A percentile compares a stretch with the other conserved stretches of the same genome.
Evolutionary conservation across 257 asterid species (phyloP).

Genomic region (Eucommia ulmoides): DNA sequence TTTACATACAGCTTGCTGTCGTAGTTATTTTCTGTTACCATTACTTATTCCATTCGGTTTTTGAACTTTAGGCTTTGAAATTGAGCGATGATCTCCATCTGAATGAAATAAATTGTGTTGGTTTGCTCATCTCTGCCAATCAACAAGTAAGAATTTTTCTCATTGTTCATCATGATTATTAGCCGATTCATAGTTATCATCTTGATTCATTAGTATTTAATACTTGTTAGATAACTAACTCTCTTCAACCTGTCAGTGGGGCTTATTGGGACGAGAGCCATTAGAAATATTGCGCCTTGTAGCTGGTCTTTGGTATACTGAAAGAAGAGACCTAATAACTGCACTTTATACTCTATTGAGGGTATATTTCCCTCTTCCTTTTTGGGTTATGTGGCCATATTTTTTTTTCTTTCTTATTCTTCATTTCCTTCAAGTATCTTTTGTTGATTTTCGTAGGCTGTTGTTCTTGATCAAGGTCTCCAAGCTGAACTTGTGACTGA

Average conservation of each 20-base stretch:
- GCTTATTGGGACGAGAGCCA: conserved; percentile 80
- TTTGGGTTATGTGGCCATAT: background rate
- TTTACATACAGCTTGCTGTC: too few relatives aligned
- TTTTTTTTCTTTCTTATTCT: background rate
- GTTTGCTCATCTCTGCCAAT: conserved; percentile 72
- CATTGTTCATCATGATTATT: conserved; percentile 1
- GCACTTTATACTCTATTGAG: conserved; percentile 63
- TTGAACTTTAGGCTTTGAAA: conserved; percentile 54
- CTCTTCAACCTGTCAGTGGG: conserved; percentile 50
- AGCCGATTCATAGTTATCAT: background rate
- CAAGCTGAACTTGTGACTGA: conserved; percentile 72
- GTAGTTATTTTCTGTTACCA: too few relatives aligned
- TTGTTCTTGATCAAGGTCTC: conserved; percentile 81
- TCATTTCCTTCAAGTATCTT: conserved; percentile 1
- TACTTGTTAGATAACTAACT: conserved; percentile 8
- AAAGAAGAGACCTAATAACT: conserved; percentile 83
- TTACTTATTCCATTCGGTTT: background rate
- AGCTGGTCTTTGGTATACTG: conserved; percentile 92
- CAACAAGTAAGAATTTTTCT: conserved; percentile 57
- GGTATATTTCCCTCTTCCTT: conserved; percentile 36
- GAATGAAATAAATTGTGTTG: conserved; percentile 79
- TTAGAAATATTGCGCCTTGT: conserved; percentile 77
- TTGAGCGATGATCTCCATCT: conserved; percentile 95
- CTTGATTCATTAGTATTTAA: background rate
- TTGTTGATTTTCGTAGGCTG: conserved; percentile 48